A percentile compares a stretch with the other conserved stretches of the same genome.
Conservation (phyloP, 2,329 filamentous ascomycete species). For the Huntiella omanensis region DNA sequence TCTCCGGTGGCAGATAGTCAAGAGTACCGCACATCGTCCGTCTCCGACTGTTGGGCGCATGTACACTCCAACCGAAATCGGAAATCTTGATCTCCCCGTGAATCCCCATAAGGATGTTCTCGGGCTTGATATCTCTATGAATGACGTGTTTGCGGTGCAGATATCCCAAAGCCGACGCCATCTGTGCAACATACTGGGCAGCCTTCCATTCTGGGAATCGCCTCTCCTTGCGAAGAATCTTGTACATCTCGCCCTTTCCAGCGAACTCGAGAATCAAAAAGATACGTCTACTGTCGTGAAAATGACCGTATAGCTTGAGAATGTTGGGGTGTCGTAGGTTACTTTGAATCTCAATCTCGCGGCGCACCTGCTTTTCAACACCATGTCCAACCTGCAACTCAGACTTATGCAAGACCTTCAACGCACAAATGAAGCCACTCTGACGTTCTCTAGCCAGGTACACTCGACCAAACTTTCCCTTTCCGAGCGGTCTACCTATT, state of each 20-base stretch:
- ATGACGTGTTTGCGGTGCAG: slow-evolving; percentile 95
- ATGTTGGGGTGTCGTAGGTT: slow-evolving; percentile 77
- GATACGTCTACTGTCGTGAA: slow-evolving; percentile 74
- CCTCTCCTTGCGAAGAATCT: slow-evolving; percentile 60
- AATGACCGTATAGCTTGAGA: slow-evolving; percentile 66
- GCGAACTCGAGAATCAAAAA: slow-evolving; percentile 80
- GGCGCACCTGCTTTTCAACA: slow-evolving; percentile 71
- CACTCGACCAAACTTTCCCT: slow-evolving; percentile 74
- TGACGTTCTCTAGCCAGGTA: slow-evolving; percentile 67
- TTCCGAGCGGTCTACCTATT: slow-evolving; percentile 68
- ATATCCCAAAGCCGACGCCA: slow-evolving; percentile 77
- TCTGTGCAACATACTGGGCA: slow-evolving; percentile 73
- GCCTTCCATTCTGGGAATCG: slow-evolving; percentile 75
- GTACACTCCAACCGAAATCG: slow-evolving; percentile 96
- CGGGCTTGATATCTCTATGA: slow-evolving; percentile 92
- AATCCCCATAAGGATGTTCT: slow-evolving; percentile 90
- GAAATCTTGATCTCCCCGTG: slow-evolving; percentile 98
- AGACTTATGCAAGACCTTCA: slow-evolving; percentile 73
- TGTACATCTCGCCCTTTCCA: slow-evolving; percentile 72
- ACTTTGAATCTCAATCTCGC: slow-evolving; percentile 79
- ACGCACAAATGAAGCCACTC: slow-evolving; percentile 65
- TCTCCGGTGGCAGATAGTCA: slow-evolving; percentile 94
- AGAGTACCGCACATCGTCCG: slow-evolving; percentile 95
- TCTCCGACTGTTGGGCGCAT: slow-evolving; percentile 83
- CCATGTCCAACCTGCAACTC: slow-evolving; percentile 52